Percentiles rank a stretch among this genome's conserved stretches.
Evolutionary conservation across 2,329 filamentous ascomycete species (phyloP).

Genomic region (Coniochaeta sp.): DNA sequence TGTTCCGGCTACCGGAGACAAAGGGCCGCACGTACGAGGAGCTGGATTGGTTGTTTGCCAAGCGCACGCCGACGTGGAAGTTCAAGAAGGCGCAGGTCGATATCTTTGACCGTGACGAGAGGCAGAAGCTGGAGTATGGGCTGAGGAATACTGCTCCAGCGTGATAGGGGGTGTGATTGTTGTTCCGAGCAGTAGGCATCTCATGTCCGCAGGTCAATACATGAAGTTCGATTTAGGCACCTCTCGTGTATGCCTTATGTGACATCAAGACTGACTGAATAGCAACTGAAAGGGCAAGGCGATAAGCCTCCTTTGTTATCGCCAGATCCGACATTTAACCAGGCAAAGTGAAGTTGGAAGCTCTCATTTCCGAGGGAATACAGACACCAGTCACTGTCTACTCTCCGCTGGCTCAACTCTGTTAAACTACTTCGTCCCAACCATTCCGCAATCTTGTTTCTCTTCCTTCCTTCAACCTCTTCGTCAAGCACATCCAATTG

Average conservation of each 20-base stretch:
- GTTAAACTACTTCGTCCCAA: not conserved
- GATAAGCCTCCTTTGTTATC: no score
- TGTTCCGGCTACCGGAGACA: not conserved
- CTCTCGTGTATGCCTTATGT: no score
- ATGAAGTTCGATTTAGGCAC: not conserved
- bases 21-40: not conserved
- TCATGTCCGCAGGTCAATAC: no score
- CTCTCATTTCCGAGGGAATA: no score
- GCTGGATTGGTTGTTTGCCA: slow-evolving; percentile 1
- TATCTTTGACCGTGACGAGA: not conserved
- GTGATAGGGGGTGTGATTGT: not conserved
- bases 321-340: no score
- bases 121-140: not conserved
- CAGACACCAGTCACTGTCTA: no score
- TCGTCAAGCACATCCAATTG: not conserved
- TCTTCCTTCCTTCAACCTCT: not conserved
- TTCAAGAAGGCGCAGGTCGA: not conserved
- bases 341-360: no score
- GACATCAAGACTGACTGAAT: no score
- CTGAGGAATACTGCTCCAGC: not conserved
- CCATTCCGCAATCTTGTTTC: not conserved
- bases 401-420: no score
- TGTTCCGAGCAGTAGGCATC: no score
- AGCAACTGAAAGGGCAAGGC: no score
- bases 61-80: not conserved